Evolutionary conservation across 2,329 filamentous ascomycete genomes (phyloP).

Genomic region (Penicillium sclerotigenum): DNA sequence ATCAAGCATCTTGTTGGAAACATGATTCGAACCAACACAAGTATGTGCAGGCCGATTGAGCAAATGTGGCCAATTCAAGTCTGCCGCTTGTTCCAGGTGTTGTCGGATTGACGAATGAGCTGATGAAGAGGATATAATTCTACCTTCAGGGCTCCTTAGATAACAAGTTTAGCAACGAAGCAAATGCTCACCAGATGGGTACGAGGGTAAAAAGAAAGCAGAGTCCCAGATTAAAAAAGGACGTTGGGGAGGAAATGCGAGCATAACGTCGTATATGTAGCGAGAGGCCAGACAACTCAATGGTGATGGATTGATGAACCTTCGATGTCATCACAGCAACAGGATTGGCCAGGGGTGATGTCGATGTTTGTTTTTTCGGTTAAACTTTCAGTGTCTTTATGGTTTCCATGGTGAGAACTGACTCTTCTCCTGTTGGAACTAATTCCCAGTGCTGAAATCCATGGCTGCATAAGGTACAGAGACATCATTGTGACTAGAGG

Average conservation of each 20-base stretch:
- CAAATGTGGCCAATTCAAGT: slow-evolving; percentile 1
- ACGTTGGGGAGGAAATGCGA: not conserved
- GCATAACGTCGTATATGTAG: slow-evolving; percentile 18
- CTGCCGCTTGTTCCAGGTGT: not conserved
- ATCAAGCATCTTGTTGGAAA: slow-evolving; percentile 17
- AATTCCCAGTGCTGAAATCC: slow-evolving; percentile 6
- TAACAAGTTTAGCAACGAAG: not conserved
- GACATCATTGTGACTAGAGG: slow-evolving; percentile 20
- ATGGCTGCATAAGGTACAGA: not conserved
- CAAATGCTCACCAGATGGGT: not conserved
- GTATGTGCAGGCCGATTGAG: not conserved
- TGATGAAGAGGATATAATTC: not conserved
- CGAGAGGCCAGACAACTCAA: not conserved
- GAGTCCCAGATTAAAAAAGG: not conserved
- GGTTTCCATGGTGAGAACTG: slow-evolving; percentile 8
- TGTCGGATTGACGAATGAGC: not conserved
- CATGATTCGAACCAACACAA: slow-evolving; percentile 14
- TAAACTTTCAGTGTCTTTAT: not conserved
- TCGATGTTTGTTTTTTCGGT: not conserved
- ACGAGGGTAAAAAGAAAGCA: not conserved
- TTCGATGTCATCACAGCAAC: slow-evolving; percentile 21
- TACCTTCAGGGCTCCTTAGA: not conserved
- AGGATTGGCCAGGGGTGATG: not conserved
- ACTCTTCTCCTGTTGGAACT: slow-evolving; percentile 17
- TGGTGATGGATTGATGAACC: slow-evolving; percentile 15